Conservation (phyloP, 768 basidiomycete genomes). For the Tremella yokohamensis region DNA sequence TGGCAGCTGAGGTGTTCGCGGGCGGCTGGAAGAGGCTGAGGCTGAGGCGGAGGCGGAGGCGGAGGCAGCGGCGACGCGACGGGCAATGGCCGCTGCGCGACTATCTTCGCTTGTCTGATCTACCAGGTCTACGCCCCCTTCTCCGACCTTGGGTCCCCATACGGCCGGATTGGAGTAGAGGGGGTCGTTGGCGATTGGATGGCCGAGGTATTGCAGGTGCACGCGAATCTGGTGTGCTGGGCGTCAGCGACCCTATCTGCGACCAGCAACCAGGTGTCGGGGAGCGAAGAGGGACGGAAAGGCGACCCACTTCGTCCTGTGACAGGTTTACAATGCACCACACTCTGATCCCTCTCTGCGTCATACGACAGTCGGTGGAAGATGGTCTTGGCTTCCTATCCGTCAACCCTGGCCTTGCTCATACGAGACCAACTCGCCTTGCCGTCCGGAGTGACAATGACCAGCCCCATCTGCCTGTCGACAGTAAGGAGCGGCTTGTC, state of each 20-base stretch:
- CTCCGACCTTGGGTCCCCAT: slow-evolving; percentile 69
- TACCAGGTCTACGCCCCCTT: slow-evolving; percentile 72
- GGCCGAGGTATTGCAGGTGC: slow-evolving; percentile 88
- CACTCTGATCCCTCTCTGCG: slow-evolving; percentile 70
- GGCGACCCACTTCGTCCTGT: slow-evolving; percentile 83
- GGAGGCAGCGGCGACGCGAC: neutral
- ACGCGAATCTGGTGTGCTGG: slow-evolving; percentile 95
- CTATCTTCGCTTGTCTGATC: neutral
- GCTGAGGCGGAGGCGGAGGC: neutral
- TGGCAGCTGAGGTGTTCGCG: slow-evolving; percentile 5
- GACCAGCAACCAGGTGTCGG: no score
- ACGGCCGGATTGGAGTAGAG: slow-evolving; percentile 68
- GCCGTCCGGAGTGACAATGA: slow-evolving; percentile 91
- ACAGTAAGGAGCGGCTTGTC: slow-evolving; percentile 84
- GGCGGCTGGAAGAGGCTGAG: neutral
- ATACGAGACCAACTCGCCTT: slow-evolving; percentile 58
- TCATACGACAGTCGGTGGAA: slow-evolving; percentile 83
- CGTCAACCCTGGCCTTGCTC: neutral
- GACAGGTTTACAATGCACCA: slow-evolving; percentile 82
- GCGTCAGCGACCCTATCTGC: slow-evolving; percentile 5
- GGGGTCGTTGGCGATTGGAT: slow-evolving; percentile 92
- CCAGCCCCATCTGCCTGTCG: slow-evolving; percentile 94
- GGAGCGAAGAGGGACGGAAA: neutral
- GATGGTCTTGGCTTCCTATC: slow-evolving; percentile 77
- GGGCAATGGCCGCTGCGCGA: slow-evolving; percentile 8